These are phyloP conservation scores for Trichoderma semiorbis DNA, from an alignment of 2,329 filamentous ascomycete species.

Conservation along the genomic window DNA sequence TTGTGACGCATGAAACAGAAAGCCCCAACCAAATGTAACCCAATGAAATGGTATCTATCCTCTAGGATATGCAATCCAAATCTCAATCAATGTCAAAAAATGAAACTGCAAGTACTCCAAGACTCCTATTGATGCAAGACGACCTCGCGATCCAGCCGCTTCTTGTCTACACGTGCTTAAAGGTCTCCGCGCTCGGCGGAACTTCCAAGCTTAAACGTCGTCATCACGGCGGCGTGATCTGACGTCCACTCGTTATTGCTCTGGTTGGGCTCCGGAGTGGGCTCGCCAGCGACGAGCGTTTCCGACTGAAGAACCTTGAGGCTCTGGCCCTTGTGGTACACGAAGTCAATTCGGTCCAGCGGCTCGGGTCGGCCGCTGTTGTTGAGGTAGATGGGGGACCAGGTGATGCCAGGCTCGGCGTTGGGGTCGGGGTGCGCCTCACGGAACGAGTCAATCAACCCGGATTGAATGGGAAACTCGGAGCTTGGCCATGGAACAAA, in stretches of 20 bases:
- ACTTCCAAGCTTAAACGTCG: constrained; percentile 25
- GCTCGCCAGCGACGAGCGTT: constrained; percentile 33
- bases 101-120: neutral
- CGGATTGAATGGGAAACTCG: constrained; percentile 31
- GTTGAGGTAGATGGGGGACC: constrained; percentile 38
- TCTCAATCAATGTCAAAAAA: neutral
- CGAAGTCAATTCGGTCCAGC: constrained; percentile 41
- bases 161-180: neutral
- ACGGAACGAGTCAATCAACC: constrained; percentile 41
- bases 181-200: neutral
- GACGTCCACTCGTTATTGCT: constrained; percentile 41
- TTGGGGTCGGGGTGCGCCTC: constrained; percentile 35
- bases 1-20: neutral
- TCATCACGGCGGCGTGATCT: constrained; percentile 37
- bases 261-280: constrained; percentile 33
- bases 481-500: constrained; percentile 40
- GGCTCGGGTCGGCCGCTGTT: constrained; percentile 36
- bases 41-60: neutral
- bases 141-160: neutral
- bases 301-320: constrained; percentile 32
- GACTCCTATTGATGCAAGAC: neutral
- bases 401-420: constrained; percentile 34
- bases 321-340: constrained; percentile 36
- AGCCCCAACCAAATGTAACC: neutral
- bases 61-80: neutral